Percentiles rank a stretch among this genome's conserved stretches.
Evolutionary conservation across 2,329 filamentous ascomycete species (phyloP).

Genomic region (Fusarium algeriense): DNA sequence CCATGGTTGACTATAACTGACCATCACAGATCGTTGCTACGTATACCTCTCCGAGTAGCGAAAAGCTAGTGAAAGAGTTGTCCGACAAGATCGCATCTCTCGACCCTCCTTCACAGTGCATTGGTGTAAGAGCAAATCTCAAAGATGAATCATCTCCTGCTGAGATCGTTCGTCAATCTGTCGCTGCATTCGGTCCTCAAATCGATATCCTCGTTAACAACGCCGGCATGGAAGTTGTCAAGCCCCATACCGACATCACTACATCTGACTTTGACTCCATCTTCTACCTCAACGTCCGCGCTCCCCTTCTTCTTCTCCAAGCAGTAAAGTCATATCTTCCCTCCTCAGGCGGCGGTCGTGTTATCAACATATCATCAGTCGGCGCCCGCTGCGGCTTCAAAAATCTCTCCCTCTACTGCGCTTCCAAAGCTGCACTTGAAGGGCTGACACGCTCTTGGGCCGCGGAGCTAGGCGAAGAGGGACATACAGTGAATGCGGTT

Average conservation of each 20-base stretch:
- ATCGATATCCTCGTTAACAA: conserved; percentile 32
- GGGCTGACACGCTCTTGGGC: conserved; percentile 69
- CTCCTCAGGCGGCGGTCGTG: background rate
- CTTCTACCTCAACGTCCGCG: conserved; percentile 34
- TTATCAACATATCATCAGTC: conserved; percentile 32
- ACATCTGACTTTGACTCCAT: conserved; percentile 22
- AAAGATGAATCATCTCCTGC: background rate
- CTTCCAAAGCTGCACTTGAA: conserved; percentile 33
- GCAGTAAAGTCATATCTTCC: conserved; percentile 15
- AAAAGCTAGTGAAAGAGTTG: conserved; percentile 13
- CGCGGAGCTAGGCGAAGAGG: conserved; percentile 59
- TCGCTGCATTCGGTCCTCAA: conserved; percentile 4
- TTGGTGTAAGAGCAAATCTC: conserved; percentile 20
- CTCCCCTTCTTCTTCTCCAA: conserved; percentile 26
- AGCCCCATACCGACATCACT: conserved; percentile 11
- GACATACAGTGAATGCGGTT: conserved; percentile 72
- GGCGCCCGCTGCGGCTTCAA: conserved; percentile 28
- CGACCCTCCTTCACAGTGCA: conserved; percentile 9
- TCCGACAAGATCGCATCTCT: conserved; percentile 16
- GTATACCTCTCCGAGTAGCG: conserved; percentile 28
- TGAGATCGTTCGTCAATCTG: conserved; percentile 3
- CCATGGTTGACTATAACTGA: background rate
- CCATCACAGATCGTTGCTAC: conserved; percentile 9
- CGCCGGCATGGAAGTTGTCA: conserved; percentile 30
- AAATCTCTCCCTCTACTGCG: conserved; percentile 25